Evolutionary conservation across 2,329 filamentous ascomycete species (phyloP).

Genomic region (Alternaria sp.): DNA sequence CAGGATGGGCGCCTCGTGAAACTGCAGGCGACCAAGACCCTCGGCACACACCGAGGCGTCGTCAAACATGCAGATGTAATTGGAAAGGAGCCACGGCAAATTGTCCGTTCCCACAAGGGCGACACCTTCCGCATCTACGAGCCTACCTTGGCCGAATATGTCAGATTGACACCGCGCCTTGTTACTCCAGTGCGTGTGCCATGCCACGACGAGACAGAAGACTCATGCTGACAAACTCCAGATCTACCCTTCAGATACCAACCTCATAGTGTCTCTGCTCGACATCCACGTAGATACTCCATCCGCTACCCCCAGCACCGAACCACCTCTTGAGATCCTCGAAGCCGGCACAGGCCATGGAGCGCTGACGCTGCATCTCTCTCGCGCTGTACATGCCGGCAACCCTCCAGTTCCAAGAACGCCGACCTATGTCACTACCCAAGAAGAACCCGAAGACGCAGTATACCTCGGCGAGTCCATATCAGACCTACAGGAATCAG

Average conservation of each 20-base stretch:
- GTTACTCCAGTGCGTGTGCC: conserved; percentile 72
- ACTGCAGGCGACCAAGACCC: conserved; percentile 43
- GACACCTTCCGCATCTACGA: conserved; percentile 63
- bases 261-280: conserved; percentile 75
- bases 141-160: conserved; percentile 76
- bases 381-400: conserved; percentile 75
- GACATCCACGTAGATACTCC: conserved; percentile 68
- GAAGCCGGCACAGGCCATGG: conserved; percentile 89
- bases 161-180: conserved; percentile 68
- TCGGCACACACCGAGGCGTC: conserved; percentile 55
- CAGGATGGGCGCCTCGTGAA: conserved; percentile 49
- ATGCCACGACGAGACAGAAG: not conserved
- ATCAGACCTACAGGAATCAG: conserved; percentile 37
- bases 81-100: conserved; percentile 65
- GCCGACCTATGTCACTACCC: conserved; percentile 11
- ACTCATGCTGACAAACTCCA: conserved; percentile 39
- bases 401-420: conserved; percentile 62
- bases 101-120: conserved; percentile 62
- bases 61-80: conserved; percentile 66
- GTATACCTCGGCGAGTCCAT: conserved; percentile 42
- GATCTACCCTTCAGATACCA: conserved; percentile 78
- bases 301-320: conserved; percentile 39
- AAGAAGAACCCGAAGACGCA: conserved; percentile 35
- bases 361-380: conserved; percentile 75
- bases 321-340: conserved; percentile 71